Base-by-base conservation (phyloP, 768 basidiomycete species). In the Tylopilus sp. region DNA sequence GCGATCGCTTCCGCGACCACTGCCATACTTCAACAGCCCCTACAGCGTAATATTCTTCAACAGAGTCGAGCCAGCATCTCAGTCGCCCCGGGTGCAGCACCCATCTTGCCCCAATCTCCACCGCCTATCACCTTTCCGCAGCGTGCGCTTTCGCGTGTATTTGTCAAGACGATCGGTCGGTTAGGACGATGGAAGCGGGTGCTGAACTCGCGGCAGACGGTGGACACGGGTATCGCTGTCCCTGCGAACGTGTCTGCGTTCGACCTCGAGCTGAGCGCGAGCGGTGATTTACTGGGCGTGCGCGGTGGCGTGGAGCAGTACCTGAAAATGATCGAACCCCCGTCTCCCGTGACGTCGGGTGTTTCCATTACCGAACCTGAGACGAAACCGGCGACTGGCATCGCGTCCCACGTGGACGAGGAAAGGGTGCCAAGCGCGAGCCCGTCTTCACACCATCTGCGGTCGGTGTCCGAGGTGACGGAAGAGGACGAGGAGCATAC, bases 121-220 rank as follows among this genome's bases (percentile, higher is more conserved):
- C 69, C 75, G 2, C 49, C 62, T 0, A 62, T 68, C n/a, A 63
- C 77, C 8, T 71, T 83, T 13, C 79, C 84, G 1, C 83, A 86
- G 48, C 83, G 77, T 60, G 76, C 84, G 0, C 73, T 93, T 16
- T 89, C 88, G 0, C 80, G 89, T 1, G 88, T 80, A 12, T 80
- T 94, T 43, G 85, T 89, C 48, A 87, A 84, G 70, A 92, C 92
- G 3, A 84, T 93, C 26, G 89, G 92, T 6, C 80, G 87, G 6
- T 71, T 95, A 17, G 92, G 92, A 2, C 75, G 87, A 11, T 88
- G 92, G 88, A 88, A 80, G 62, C 83, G 92, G 7, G 89, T 89
- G 26, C 67, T 93, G 47, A 84, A 87, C 58, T 70, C 74, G 31
- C 67, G 77, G 6, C 65, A 67, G 22, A 59, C 68, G 19, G 57